Conservation (phyloP, 441 rosid genomes). For the Eruca vesicaria region DNA sequence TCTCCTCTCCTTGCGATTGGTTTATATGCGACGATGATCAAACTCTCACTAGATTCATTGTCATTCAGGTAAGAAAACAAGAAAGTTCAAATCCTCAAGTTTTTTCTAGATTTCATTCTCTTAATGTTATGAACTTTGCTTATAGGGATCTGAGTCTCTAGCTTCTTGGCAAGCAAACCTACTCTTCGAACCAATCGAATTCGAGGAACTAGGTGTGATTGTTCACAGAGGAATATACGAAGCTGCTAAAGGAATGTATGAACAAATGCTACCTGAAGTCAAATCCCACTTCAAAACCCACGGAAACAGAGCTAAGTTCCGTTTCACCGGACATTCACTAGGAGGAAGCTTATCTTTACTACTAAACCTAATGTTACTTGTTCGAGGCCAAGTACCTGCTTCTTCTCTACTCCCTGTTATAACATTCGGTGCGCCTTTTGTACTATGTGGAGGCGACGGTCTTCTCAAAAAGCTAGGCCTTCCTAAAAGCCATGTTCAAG, state of each 20-base stretch:
- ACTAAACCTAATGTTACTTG: constrained; percentile 73
- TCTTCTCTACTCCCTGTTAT: constrained; percentile 82
- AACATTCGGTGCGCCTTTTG: constrained; percentile 87
- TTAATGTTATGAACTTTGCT: neutral
- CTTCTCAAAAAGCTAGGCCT: constrained; percentile 82
- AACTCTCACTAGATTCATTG: constrained; percentile 70
- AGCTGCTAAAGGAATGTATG: constrained; percentile 96
- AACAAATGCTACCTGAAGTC: constrained; percentile 90
- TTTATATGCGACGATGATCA: constrained; percentile 88
- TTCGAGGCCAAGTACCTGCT: constrained; percentile 80
- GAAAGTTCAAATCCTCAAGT: too few species aligned
- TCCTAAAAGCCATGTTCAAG: constrained; percentile 75
- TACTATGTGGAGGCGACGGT: constrained; percentile 87
- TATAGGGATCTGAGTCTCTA: constrained; percentile 88
- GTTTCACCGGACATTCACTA: constrained; percentile 94
- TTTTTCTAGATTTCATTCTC: neutral
- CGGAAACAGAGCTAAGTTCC: constrained; percentile 61
- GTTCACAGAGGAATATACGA: constrained; percentile 97
- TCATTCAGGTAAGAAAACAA: constrained; percentile 63
- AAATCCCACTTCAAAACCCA: constrained; percentile 55
- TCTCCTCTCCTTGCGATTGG: constrained; percentile 93
- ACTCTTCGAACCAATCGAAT: constrained; percentile 85
- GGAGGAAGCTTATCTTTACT: constrained; percentile 93
- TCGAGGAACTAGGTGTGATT: constrained; percentile 79
- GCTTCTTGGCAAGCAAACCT: constrained; percentile 97